phyloP scores from a whole-genome alignment of 2,329 filamentous ascomycete genomes.

The Calonectria honghensis region DNA sequence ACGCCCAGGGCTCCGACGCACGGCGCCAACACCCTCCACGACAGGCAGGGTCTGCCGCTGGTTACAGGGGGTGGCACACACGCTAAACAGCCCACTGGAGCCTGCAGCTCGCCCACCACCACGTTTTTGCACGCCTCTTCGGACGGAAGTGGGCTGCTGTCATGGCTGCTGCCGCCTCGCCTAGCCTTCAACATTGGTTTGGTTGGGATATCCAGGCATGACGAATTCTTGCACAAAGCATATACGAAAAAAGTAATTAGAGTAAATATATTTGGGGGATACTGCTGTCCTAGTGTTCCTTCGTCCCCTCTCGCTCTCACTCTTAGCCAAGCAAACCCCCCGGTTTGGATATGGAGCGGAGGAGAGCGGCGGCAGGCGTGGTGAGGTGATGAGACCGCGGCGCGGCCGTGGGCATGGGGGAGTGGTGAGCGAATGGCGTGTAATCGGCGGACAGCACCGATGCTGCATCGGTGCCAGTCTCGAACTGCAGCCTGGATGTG shows the following conservation, averaged over 20 bases:
- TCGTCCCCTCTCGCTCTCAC: not conserved
- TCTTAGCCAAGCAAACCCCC: not conserved
- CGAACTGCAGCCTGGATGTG: slow-evolving; percentile 35
- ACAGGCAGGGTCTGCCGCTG: slow-evolving; percentile 26
- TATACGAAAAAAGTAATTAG: not conserved
- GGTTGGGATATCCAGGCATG: no score
- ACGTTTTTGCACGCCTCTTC: slow-evolving; percentile 33
- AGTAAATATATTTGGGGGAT: no score
- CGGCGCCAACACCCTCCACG: slow-evolving; percentile 21
- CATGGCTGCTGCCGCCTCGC: slow-evolving; percentile 12
- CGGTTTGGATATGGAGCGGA: slow-evolving; percentile 32
- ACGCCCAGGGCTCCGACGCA: slow-evolving; percentile 28
- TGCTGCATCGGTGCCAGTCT: slow-evolving; percentile 36
- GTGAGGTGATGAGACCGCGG: slow-evolving; percentile 20
- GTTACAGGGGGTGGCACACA: slow-evolving; percentile 24
- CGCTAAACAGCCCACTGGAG: slow-evolving; percentile 36
- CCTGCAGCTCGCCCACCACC: slow-evolving; percentile 33
- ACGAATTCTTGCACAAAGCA: not conserved
- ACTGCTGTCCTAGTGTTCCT: not conserved
- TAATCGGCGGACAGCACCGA: slow-evolving; percentile 40
- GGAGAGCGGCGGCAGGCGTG: slow-evolving; percentile 19
- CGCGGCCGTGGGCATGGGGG: not conserved
- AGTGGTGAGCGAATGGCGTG: slow-evolving; percentile 37
- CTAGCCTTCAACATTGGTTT: slow-evolving; percentile 7
- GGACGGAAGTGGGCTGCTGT: slow-evolving; percentile 20